Base-by-base conservation (phyloP, 1,284 basidiomycete species). In the Sparassis latifolia region DNA sequence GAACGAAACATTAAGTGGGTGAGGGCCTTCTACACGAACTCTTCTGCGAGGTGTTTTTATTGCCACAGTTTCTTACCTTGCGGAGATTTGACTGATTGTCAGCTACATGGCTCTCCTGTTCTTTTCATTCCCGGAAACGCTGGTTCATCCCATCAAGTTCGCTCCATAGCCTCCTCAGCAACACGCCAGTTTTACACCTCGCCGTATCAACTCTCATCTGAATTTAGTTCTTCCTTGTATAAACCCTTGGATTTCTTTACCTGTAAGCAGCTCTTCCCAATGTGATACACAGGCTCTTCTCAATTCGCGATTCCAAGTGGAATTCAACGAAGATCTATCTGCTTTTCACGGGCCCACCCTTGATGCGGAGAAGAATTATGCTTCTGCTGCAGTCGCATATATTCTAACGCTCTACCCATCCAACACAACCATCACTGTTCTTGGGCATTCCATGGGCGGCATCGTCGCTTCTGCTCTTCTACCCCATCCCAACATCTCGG, bases 401-500 rank as follows among this genome's bases (percentile, higher is more conserved):
- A 86, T 99, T 48, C 78, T 93, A 33, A 82, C 82, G 0, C 70
- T 82, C 31, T 98, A 98, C 64, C 81, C 80, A 1, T 56, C 72
- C 2, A 65, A 72, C 35, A 89, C 81, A 0, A 61, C 70, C 32
- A 81, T 98, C 44, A 80, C 89, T 33, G 66, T 99, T 50, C 72
- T 98, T 59, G 96, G 89, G 0, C 96, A 99, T 65, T 98, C 95
- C 10, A 99, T 99, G 97, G 97, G 97, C n/a, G 97, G 97, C 2
- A 74, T 97, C 42, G 92, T 96, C 4, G 92, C 92, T 5, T 83
- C 84, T 0, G 77, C 86, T 2, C 74, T 89, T 9, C 76, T 92
- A 10, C 79, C 83, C 2, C 78, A 80, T 6, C 58, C 65, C 5
- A 66, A 79, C 47, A 79, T 99, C 42, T 84, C 89, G 20, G 80